These are phyloP conservation scores for Penicillium ochrochloron DNA, from an alignment of 495 filamentous ascomycete genomes.

Conservation along the genomic window DNA sequence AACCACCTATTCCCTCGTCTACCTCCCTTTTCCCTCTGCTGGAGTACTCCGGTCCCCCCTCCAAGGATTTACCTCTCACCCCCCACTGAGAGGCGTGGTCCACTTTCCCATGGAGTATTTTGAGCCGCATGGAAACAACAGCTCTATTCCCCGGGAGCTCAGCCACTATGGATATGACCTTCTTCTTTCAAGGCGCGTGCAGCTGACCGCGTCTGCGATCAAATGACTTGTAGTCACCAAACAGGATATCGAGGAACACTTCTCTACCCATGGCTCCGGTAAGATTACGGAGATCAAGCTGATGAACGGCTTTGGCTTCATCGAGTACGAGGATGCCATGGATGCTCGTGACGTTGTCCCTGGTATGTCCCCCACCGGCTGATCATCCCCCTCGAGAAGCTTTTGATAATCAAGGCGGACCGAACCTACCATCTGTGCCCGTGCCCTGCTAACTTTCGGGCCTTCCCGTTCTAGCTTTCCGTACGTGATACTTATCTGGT, in stretches of 20 bases:
- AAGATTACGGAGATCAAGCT: constrained; percentile 99
- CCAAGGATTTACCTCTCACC: constrained; percentile 19
- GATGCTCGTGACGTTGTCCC: constrained; percentile 97
- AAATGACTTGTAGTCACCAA: constrained; percentile 75
- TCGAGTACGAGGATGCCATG: constrained; percentile 97
- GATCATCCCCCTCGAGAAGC: background rate
- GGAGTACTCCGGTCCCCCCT: constrained; percentile 13
- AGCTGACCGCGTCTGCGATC: constrained; percentile 29
- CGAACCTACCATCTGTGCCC: background rate
- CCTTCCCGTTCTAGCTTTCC: constrained; percentile 49
- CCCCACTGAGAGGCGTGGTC: constrained; percentile 11
- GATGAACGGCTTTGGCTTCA: constrained; percentile 99
- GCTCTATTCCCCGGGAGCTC: background rate
- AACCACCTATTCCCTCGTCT: constrained; percentile 25
- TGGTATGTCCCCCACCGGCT: constrained; percentile 59
- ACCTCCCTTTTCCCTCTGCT: constrained; percentile 34
- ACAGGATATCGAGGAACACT: constrained; percentile 94
- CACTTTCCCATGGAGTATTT: constrained; percentile 15
- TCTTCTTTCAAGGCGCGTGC: constrained; percentile 4
- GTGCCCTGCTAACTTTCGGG: constrained; percentile 23
- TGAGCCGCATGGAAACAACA: constrained; percentile 7
- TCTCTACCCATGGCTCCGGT: constrained; percentile 91
- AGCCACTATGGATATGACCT: constrained; percentile 4
- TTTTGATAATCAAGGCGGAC: background rate
- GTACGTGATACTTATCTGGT: constrained; percentile 42